Evolutionary conservation across 2,329 filamentous ascomycete species (phyloP).

Genomic region (Grosmannia clavigera): DNA sequence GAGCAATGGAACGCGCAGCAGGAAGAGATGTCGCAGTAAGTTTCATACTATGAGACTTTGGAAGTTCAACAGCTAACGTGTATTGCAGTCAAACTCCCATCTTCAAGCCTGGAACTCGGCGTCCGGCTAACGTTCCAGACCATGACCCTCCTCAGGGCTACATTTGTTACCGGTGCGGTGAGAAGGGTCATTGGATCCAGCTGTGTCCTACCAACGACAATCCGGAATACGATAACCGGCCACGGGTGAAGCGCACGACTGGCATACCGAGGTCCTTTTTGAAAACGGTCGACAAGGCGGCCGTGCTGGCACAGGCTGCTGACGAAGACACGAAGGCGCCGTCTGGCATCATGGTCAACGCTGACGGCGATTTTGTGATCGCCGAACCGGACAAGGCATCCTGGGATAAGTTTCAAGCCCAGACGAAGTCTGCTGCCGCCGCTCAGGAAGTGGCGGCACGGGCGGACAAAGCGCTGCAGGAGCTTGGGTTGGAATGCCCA

Average conservation of each 20-base stretch:
- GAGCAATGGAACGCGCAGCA: constrained; percentile 91
- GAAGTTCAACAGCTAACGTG: constrained; percentile 20
- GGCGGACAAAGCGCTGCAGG: constrained; percentile 76
- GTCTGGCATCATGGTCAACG: constrained; percentile 92
- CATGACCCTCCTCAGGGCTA: constrained; percentile 90
- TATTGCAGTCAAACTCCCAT: constrained; percentile 47
- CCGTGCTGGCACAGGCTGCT: constrained; percentile 58
- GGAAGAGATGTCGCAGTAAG: constrained; percentile 77
- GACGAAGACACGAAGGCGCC: constrained; percentile 71
- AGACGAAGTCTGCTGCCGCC: constrained; percentile 74
- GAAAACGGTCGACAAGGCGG: constrained; percentile 87
- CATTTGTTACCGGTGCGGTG: constrained; percentile 88
- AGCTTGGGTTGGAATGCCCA: constrained; percentile 80
- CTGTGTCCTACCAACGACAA: constrained; percentile 97
- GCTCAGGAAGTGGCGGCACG: constrained; percentile 65
- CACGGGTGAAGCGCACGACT: constrained; percentile 89
- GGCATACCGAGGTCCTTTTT: constrained; percentile 93
- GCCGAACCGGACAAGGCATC: constrained; percentile 89
- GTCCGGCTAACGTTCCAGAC: constrained; percentile 67
- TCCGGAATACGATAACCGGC: constrained; percentile 85
- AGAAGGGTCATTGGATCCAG: constrained; percentile 99
- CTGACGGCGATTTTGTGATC: constrained; percentile 94
- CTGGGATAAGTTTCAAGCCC: constrained; percentile 95
- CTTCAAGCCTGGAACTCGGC: constrained; percentile 50
- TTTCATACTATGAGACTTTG: constrained; percentile 10